Base-by-base conservation (phyloP, 768 basidiomycete genomes). In the Russula abietina region DNA sequence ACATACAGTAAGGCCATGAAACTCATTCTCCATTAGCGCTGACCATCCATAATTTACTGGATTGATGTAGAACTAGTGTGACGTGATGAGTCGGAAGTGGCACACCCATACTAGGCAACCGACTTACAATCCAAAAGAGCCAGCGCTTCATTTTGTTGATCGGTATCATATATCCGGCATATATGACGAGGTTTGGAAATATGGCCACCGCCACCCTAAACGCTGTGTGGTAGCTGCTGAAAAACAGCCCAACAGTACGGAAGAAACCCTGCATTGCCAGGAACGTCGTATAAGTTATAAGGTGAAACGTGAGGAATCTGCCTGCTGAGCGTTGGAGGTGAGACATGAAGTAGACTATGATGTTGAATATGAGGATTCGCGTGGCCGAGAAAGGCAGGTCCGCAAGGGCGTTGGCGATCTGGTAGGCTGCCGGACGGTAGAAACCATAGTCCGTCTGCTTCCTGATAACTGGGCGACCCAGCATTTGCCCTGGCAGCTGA, bases 261-360 rank as follows among this genome's bases (percentile, higher is more conserved):
- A 94, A 96, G 79, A 93, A 91, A 0, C 84, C 88, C 73, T 90
- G 88, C 86, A 94, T 87, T 24, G 83, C 71, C 59, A 93, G 76
- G 72, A 82, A 91, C 3, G 83, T 80, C 12, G 81, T 24, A 65
- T 87, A 88, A 57, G 79, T 79, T 71, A 89, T 78, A 19, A 93
- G 73, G 72, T 87, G 85, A 76, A 81, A 85, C 22, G 87, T 78
- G 71, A 80, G 83, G 74, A 80, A 83, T 17, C 70, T 75, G 6
- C 73, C 79, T 1, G 77, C 75, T 11, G 74, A 72, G 11, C 77
- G 77, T 8, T 54, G 66, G 54, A 89, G 75, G 39, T 77, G 75
- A 1, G 82, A 72, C 77, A 90, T 83, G 75, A 89, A 89, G 71
- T 90, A 90, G 14, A 88, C 78, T 30, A 86, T 79, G 50, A 89